Evolutionary conservation across 2,329 filamentous ascomycete genomes (phyloP).

Genomic region (Juglanconis sp.): DNA sequence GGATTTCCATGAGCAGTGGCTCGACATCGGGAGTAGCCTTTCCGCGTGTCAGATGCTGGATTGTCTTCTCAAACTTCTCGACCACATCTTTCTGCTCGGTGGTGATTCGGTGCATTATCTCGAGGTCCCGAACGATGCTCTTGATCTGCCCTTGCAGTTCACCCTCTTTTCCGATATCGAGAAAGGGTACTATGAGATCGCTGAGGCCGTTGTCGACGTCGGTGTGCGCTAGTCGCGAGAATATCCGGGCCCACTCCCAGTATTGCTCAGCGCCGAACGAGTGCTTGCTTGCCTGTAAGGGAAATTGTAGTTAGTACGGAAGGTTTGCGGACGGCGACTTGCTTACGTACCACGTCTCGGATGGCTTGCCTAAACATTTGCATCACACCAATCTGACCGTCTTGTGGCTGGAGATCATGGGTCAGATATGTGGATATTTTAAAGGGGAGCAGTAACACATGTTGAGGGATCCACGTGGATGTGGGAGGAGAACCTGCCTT

Average conservation of each 20-base stretch:
- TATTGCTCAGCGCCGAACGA: constrained; percentile 35
- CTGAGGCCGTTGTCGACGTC: constrained; percentile 23
- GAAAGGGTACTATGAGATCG: constrained; percentile 23
- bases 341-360: constrained; percentile 11
- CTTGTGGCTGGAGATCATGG: neutral
- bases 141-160: constrained; percentile 41
- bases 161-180: constrained; percentile 42
- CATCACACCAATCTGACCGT: constrained; percentile 10
- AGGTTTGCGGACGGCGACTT: neutral
- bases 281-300: constrained; percentile 33
- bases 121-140: constrained; percentile 46
- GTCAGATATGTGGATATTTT: constrained; percentile 12
- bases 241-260: constrained; percentile 32
- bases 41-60: constrained; percentile 8
- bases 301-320: neutral
- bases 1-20: constrained; percentile 17
- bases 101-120: constrained; percentile 41
- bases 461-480: constrained; percentile 17
- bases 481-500: constrained; percentile 24
- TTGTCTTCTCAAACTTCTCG: constrained; percentile 25
- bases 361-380: constrained; percentile 14
- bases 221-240: constrained; percentile 22
- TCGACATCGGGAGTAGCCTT: constrained; percentile 19
- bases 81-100: constrained; percentile 33
- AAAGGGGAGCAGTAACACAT: constrained; percentile 23